These are phyloP conservation scores for Kuraishia piskuri DNA, from an alignment of 805 yeast genomes.

Conservation along the genomic window DNA sequence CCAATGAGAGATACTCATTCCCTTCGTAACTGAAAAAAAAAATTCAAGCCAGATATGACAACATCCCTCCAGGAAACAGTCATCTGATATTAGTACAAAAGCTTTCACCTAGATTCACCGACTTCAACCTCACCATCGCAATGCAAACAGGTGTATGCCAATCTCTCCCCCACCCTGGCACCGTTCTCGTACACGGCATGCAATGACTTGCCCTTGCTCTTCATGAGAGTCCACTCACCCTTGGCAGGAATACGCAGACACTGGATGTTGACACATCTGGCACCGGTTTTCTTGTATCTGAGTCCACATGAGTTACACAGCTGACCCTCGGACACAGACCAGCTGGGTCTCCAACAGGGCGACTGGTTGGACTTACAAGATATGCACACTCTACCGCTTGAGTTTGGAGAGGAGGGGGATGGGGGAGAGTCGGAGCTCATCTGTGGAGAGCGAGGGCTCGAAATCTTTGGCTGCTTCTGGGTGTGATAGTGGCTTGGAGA, in stretches of 20 bases:
- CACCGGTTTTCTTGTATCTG: conserved; percentile 88
- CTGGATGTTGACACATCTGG: conserved; percentile 66
- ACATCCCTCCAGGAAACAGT: too few relatives aligned
- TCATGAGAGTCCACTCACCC: conserved; percentile 90
- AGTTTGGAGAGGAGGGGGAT: conserved; percentile 11
- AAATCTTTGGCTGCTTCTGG: neutral
- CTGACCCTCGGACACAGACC: conserved; percentile 90
- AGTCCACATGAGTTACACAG: conserved; percentile 94
- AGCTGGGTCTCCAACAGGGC: conserved; percentile 98
- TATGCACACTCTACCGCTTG: conserved; percentile 54
- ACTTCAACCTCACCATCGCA: conserved; percentile 51
- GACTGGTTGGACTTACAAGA: conserved; percentile 87
- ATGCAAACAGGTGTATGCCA: conserved; percentile 43
- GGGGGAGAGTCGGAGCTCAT: conserved; percentile 21
- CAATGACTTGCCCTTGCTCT: conserved; percentile 46
- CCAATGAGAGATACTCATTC: neutral
- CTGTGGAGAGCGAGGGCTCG: conserved; percentile 8
- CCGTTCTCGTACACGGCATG: conserved; percentile 15
- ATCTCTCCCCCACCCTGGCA: conserved; percentile 10
- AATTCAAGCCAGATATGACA: neutral
- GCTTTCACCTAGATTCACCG: conserved; percentile 14
- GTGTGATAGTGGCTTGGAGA: conserved; percentile 6
- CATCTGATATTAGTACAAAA: neutral
- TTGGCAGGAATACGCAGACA: conserved; percentile 93
- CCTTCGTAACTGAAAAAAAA: neutral